Conservation (phyloP, 108 stramenopile genomes). For the Licmophora abbreviata region DNA sequence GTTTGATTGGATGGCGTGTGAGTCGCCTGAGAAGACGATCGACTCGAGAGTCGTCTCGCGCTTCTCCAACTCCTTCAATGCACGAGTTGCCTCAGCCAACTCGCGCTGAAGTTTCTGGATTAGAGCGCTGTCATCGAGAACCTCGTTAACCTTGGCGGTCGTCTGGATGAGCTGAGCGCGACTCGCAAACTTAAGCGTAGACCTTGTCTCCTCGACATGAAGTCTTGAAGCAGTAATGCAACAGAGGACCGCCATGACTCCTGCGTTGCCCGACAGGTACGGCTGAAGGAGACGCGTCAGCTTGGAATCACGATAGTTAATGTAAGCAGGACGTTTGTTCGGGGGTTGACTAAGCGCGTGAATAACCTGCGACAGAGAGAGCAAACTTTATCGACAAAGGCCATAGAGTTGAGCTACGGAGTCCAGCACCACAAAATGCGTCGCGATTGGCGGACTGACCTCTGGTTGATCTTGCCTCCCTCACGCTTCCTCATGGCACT, state of each 20-base stretch:
- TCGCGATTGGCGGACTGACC: constrained; percentile 26
- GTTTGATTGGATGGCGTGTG: too few relatives aligned
- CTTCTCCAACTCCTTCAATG: constrained; percentile 37
- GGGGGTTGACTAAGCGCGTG: constrained; percentile 35
- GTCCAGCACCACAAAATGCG: constrained; percentile 1
- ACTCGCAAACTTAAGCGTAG: constrained; percentile 91
- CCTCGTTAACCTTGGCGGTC: constrained; percentile 68
- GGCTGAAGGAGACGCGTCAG: constrained; percentile 98
- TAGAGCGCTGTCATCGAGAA: constrained; percentile 64
- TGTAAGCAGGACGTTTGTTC: constrained; percentile 35
- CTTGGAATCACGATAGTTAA: constrained; percentile 92
- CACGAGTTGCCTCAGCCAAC: constrained; percentile 35
- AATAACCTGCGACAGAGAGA: constrained; percentile 80
- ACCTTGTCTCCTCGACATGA: constrained; percentile 92
- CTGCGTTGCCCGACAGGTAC: constrained; percentile 89
- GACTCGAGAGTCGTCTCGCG: too few relatives aligned
- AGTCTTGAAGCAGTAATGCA: constrained; percentile 82
- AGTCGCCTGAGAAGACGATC: too few relatives aligned
- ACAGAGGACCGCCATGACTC: constrained; percentile 90
- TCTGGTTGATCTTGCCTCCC: constrained; percentile 96
- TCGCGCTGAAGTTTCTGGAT: constrained; percentile 73
- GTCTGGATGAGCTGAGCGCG: constrained; percentile 86
- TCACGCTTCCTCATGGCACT: constrained; percentile 56
- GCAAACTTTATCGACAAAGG: constrained; percentile 45
- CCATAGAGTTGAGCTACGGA: constrained; percentile 3